These are phyloP conservation scores for Pyronema domesticum DNA, from an alignment of 495 filamentous ascomycete species.

Conservation along the genomic window DNA sequence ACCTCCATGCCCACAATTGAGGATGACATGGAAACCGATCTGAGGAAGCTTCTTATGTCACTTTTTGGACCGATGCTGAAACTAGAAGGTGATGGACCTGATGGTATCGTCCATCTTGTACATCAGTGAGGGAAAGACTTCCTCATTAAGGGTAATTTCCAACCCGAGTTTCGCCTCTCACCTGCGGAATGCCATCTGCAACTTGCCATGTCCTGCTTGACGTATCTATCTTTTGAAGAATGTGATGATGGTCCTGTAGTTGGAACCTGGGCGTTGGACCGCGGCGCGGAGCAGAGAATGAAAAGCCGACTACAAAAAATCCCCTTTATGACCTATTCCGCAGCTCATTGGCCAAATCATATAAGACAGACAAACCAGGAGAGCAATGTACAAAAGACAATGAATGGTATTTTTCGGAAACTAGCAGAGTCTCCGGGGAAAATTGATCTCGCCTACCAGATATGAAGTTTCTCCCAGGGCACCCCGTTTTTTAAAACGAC, in stretches of 20 bases:
- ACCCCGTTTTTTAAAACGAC: not conserved
- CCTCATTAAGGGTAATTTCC: not conserved
- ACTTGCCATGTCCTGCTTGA: conserved; percentile 3
- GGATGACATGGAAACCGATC: conserved; percentile 7
- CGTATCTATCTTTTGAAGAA: conserved; percentile 2
- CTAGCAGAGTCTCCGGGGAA: conserved; percentile 3
- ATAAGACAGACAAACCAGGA: conserved; percentile 1
- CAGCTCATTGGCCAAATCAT: conserved; percentile 8
- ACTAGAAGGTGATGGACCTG: conserved; percentile 2
- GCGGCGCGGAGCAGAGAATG: not conserved
- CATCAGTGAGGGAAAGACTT: conserved; percentile 12
- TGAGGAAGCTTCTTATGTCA: not conserved
- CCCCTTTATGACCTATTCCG: conserved; percentile 6
- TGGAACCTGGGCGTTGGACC: not conserved
- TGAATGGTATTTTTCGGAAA: not conserved
- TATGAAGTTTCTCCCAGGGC: not conserved
- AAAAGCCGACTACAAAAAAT: not conserved
- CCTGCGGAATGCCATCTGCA: conserved; percentile 2
- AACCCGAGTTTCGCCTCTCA: not conserved
- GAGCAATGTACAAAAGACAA: not conserved
- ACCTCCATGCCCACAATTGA: conserved; percentile 6
- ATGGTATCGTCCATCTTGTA: conserved; percentile 7
- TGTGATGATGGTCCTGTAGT: not conserved
- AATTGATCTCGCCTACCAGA: conserved; percentile 6
- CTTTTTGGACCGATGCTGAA: conserved; percentile 8